Evolutionary conservation across 192 early-diverging fungal species (phyloP).

Genomic region (Linnemannia exigua): DNA sequence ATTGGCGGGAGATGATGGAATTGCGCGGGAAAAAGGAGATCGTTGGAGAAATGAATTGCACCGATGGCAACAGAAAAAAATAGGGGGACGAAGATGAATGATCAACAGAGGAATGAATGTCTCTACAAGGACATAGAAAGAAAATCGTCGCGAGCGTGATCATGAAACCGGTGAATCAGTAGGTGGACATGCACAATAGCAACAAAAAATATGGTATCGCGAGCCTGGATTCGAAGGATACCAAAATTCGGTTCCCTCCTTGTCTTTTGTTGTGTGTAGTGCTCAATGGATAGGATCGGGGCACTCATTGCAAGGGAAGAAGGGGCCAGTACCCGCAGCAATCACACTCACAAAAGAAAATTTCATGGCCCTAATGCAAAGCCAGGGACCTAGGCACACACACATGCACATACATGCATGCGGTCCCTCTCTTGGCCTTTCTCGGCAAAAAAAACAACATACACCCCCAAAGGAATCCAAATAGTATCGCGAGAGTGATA

Average conservation of each 20-base stretch:
- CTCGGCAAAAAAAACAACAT: background rate
- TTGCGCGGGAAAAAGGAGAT: background rate
- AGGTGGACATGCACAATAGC: background rate
- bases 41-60: background rate
- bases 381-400: background rate
- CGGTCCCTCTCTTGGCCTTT: background rate
- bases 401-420: background rate
- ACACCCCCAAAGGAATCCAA: background rate
- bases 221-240: background rate
- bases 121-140: background rate
- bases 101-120: background rate
- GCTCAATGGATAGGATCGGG: constrained; percentile 3
- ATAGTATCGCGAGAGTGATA: background rate
- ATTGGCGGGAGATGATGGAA: constrained; percentile 20
- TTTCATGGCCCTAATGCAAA: background rate
- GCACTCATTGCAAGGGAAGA: background rate
- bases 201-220: too few relatives aligned
- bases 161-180: background rate
- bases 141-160: background rate
- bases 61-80: background rate
- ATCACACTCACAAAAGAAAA: background rate
- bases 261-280: background rate
- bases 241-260: background rate
- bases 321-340: background rate
- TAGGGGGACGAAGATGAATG: too few relatives aligned